Evolutionary conservation across 176 grass and related monocot species (phyloP).

Genomic region (Hyparrhenia diplandra): DNA sequence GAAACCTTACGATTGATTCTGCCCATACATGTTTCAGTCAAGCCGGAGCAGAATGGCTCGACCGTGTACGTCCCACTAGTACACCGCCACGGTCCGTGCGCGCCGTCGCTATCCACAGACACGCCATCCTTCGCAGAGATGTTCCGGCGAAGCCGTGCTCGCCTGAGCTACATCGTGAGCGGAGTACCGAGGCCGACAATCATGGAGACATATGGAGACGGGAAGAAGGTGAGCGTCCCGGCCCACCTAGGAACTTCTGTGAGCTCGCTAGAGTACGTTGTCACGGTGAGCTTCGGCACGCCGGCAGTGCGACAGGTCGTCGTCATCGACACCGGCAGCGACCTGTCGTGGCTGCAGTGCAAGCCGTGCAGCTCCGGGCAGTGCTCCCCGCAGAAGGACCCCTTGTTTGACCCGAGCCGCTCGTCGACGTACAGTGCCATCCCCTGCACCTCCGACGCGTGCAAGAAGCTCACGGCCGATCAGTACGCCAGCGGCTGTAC

Average conservation of each 20-base stretch:
- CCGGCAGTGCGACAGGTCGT: neutral
- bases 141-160: neutral
- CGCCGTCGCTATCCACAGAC: neutral
- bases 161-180: neutral
- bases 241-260: neutral
- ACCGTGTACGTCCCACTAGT: neutral
- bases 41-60: neutral
- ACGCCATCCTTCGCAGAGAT: neutral
- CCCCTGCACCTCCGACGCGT: neutral
- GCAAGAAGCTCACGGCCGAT: neutral
- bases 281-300: neutral
- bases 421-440: conserved; percentile 14
- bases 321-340: conserved; percentile 67
- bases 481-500: conserved; percentile 13
- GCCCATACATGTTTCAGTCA: neutral
- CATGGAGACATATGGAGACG: neutral
- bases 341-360: conserved; percentile 86
- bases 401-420: conserved; percentile 8
- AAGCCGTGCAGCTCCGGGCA: conserved; percentile 28
- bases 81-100: neutral
- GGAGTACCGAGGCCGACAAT: neutral
- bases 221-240: neutral
- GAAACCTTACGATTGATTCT: neutral
- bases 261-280: neutral
- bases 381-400: conserved; percentile 36